Conservation (phyloP, 441 rosid species). For the Erysimum pusillum region DNA sequence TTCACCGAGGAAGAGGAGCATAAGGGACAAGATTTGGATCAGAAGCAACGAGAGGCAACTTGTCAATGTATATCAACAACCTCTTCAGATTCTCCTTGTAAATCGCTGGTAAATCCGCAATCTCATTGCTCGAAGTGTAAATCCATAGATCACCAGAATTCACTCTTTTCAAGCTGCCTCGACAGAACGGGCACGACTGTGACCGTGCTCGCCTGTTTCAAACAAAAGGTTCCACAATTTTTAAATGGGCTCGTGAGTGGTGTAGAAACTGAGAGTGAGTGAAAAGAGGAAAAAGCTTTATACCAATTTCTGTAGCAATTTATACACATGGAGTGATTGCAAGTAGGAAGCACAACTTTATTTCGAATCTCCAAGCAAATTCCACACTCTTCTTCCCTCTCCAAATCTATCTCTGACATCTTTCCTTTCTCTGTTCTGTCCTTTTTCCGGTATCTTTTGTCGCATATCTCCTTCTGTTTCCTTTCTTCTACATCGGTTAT, state of each 20-base stretch:
- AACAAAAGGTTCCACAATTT: neutral
- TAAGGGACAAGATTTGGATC: constrained; percentile 50
- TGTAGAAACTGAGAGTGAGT: neutral
- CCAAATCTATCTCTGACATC: constrained; percentile 66
- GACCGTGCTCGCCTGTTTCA: constrained; percentile 61
- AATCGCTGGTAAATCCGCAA: constrained; percentile 54
- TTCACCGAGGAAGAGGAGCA: constrained; percentile 50
- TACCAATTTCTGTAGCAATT: constrained; percentile 70
- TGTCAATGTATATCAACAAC: constrained; percentile 56
- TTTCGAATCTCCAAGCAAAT: constrained; percentile 68
- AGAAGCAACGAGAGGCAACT: constrained; percentile 59
- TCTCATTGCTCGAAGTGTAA: constrained; percentile 53
- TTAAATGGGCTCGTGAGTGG: neutral
- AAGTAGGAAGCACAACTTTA: constrained; percentile 67
- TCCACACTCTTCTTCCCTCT: constrained; percentile 78
- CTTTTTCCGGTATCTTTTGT: constrained; percentile 55
- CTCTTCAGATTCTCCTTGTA: constrained; percentile 64
- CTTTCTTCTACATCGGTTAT: constrained; percentile 64
- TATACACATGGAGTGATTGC: constrained; percentile 73
- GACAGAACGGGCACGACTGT: constrained; percentile 75
- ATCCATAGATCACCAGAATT: constrained; percentile 75
- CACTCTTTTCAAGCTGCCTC: constrained; percentile 68
- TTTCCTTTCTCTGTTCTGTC: constrained; percentile 67
- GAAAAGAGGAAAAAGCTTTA: neutral
- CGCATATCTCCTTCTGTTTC: constrained; percentile 68